Percentiles rank a stretch among this genome's conserved stretches.
These are phyloP conservation scores for Nemania abortiva DNA, from an alignment of 2,329 filamentous ascomycete species.

Conservation along the genomic window DNA sequence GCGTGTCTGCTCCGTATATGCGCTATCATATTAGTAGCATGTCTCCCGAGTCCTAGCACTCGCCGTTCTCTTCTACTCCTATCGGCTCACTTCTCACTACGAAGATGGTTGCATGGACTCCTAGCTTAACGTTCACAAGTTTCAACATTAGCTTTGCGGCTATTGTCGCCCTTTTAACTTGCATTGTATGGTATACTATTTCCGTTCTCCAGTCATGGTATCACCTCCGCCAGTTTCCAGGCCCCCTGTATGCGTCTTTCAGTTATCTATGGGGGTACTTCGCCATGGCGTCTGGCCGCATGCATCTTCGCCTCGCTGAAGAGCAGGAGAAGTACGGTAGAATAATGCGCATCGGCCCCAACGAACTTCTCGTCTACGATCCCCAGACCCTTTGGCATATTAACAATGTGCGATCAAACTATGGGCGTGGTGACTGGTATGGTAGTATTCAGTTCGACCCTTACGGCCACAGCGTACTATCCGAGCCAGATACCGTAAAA, in stretches of 20 bases:
- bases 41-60: background rate
- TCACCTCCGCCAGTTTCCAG: conserved; percentile 47
- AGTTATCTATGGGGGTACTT: conserved; percentile 48
- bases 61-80: background rate
- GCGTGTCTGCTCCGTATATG: background rate
- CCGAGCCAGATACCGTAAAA: conserved; percentile 41
- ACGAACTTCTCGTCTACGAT: conserved; percentile 46
- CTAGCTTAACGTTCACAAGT: background rate
- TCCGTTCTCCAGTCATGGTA: conserved; percentile 41
- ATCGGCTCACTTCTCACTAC: background rate
- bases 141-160: background rate
- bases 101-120: conserved; percentile 17
- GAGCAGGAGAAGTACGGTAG: conserved; percentile 48
- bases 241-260: conserved; percentile 45
- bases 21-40: background rate
- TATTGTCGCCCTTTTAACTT: conserved; percentile 19
- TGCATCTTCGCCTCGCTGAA: conserved; percentile 38
- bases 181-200: conserved; percentile 37
- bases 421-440: conserved; percentile 48
- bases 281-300: conserved; percentile 38
- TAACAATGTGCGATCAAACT: conserved; percentile 47
- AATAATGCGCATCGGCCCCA: conserved; percentile 48
- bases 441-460: conserved; percentile 46
- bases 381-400: conserved; percentile 46
- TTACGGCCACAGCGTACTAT: conserved; percentile 46